A percentile compares a stretch with the other conserved stretches of the same genome.
phyloP scores from a whole-genome alignment of 2,329 filamentous ascomycete species.

The Epichloe aotearoae region DNA sequence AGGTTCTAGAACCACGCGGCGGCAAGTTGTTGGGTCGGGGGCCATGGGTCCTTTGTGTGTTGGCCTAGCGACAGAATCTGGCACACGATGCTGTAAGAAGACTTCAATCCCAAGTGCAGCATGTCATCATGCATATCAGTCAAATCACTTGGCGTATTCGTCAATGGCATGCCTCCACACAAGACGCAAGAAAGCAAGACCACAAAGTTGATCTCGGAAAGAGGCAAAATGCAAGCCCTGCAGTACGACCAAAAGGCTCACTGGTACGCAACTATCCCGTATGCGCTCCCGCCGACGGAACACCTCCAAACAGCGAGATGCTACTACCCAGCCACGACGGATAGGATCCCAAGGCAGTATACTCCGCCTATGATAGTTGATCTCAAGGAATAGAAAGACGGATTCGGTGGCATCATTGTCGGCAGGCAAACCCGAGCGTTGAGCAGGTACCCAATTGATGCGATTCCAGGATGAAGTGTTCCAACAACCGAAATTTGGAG shows the following conservation, averaged over 20 bases:
- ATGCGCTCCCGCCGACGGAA: constrained; percentile 25
- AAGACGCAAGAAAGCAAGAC: constrained; percentile 8
- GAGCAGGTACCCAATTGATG: constrained; percentile 19
- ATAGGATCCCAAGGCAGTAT: constrained; percentile 23
- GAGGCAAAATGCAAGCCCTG: constrained; percentile 19
- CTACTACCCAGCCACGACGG: constrained; percentile 25
- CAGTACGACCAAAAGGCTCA: constrained; percentile 20
- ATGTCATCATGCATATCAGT: too few relatives aligned
- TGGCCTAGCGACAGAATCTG: too few relatives aligned
- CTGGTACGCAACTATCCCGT: constrained; percentile 23
- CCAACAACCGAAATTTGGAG: constrained; percentile 3
- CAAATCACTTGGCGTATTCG: too few relatives aligned
- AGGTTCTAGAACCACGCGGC: too few relatives aligned
- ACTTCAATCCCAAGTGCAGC: too few relatives aligned
- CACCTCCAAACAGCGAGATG: constrained; percentile 28
- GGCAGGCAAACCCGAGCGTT: constrained; percentile 27
- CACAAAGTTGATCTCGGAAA: constrained; percentile 12
- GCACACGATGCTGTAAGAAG: too few relatives aligned
- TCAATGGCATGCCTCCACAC: constrained; percentile 15
- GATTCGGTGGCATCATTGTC: constrained; percentile 26
- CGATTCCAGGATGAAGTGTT: constrained; percentile 19
- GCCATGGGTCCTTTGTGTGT: too few relatives aligned
- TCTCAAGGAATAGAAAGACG: constrained; percentile 21
- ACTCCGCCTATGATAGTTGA: constrained; percentile 17
- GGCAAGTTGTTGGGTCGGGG: too few relatives aligned